These are phyloP conservation scores for Paramyrothecium sp. DNA, from an alignment of 2,329 filamentous ascomycete species.

Conservation along the genomic window DNA sequence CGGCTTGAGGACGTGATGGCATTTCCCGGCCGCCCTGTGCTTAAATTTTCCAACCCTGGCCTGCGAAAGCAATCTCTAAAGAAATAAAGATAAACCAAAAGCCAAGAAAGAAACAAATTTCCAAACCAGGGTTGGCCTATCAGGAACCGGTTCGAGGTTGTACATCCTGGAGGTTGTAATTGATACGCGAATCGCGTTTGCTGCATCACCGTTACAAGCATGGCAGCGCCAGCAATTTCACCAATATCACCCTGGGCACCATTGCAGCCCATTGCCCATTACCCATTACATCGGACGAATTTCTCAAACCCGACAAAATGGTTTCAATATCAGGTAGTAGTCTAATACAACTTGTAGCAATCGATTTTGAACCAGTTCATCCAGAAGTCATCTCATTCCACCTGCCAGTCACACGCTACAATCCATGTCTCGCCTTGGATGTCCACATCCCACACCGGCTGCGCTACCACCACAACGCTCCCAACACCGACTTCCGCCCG, in stretches of 20 bases:
- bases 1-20: neutral
- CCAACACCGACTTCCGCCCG: constrained; percentile 24
- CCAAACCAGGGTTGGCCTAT: too few species aligned
- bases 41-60: too few species aligned
- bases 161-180: neutral
- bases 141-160: neutral
- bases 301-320: neutral
- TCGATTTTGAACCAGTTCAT: too few species aligned
- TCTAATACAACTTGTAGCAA: neutral
- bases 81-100: too few species aligned
- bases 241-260: too few species aligned
- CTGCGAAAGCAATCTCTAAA: too few species aligned
- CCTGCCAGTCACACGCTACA: constrained; percentile 37
- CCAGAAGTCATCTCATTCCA: constrained; percentile 10
- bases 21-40: too few species aligned
- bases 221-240: constrained; percentile 5
- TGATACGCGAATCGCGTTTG: constrained; percentile 24
- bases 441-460: constrained; percentile 36
- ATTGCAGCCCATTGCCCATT: neutral
- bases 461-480: constrained; percentile 28
- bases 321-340: neutral
- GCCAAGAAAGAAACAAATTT: too few species aligned
- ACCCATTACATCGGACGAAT: neutral
- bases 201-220: constrained; percentile 33
- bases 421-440: constrained; percentile 32